phyloP scores from a whole-genome alignment of 1,284 basidiomycete species.

The Cutaneotrichosporon cavernicola region DNA sequence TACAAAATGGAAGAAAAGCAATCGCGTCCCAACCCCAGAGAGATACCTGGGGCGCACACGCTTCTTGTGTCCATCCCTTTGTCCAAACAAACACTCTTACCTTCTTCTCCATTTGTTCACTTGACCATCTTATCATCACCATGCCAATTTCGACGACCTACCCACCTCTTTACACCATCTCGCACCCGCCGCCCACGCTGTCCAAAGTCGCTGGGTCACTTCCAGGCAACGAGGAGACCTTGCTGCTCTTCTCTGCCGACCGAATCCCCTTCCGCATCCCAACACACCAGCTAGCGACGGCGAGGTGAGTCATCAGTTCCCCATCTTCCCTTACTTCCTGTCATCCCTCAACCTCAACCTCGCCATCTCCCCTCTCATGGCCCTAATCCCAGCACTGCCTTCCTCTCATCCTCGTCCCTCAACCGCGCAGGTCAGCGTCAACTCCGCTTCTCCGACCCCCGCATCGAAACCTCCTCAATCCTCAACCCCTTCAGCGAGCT shows the following conservation, averaged over 20 bases:
- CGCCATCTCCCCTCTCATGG: not conserved
- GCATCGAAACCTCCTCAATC: not conserved
- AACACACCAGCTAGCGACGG: not conserved
- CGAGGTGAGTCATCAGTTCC: not conserved
- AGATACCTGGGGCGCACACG: not conserved
- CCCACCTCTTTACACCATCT: not conserved
- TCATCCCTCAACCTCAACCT: not conserved
- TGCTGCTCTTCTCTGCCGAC: not conserved
- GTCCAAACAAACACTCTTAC: not conserved
- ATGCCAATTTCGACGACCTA: not conserved
- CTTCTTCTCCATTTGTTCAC: not conserved
- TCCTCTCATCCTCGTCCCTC: not conserved
- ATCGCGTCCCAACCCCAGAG: not conserved
- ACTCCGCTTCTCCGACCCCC: not conserved
- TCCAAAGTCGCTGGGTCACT: not conserved
- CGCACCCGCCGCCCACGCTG: not conserved
- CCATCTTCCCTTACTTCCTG: no score
- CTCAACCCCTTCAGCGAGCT: slow-evolving; percentile 1
- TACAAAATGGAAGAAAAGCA: not conserved
- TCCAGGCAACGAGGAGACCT: not conserved
- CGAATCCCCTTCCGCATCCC: not conserved
- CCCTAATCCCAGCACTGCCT: not conserved
- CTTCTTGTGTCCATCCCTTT: not conserved
- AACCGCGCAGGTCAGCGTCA: not conserved
- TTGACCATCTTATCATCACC: not conserved